Evolutionary conservation across 441 rosid genomes (phyloP).

Genomic region (Gossypium laxum): DNA sequence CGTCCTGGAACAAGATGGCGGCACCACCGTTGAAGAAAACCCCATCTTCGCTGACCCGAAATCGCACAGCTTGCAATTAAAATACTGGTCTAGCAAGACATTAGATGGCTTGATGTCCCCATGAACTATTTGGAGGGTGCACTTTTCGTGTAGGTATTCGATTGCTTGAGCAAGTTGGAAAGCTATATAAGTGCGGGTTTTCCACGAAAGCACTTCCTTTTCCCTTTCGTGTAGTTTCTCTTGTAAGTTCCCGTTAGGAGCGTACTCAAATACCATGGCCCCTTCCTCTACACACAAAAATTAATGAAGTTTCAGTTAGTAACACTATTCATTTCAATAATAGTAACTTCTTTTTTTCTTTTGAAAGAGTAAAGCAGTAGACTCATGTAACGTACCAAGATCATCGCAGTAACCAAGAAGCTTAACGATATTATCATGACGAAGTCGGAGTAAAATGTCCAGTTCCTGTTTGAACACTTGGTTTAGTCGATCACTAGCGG

Average conservation of each 20-base stretch:
- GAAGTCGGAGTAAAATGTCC: conserved; percentile 51
- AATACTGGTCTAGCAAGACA: conserved; percentile 53
- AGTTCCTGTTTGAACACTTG: conserved; percentile 58
- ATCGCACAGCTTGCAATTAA: conserved; percentile 71
- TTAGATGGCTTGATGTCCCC: conserved; percentile 77
- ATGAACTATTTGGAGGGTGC: conserved; percentile 59
- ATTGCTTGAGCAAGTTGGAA: conserved; percentile 59
- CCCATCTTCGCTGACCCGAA: conserved; percentile 79
- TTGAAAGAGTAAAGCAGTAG: background rate
- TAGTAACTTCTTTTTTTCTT: background rate
- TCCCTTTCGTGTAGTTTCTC: conserved; percentile 41
- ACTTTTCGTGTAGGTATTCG: conserved; percentile 62
- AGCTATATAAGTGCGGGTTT: conserved; percentile 43
- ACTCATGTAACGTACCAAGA: conserved; percentile 26
- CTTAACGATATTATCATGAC: conserved; percentile 55
- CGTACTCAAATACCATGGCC: conserved; percentile 56
- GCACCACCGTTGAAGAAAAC: conserved; percentile 50
- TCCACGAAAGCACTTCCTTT: conserved; percentile 42
- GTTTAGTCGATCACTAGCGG: conserved; percentile 44
- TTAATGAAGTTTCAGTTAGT: background rate
- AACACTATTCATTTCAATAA: too few relatives aligned
- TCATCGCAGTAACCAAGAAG: conserved; percentile 67
- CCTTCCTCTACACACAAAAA: conserved; percentile 36
- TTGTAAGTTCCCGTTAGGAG: conserved; percentile 58
- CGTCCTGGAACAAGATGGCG: conserved; percentile 24